Evolutionary conservation across 202 grass and related monocot species (phyloP), one percentile per base, ranked within the genome.

Genomic region (Panicum virgatum): DNA sequence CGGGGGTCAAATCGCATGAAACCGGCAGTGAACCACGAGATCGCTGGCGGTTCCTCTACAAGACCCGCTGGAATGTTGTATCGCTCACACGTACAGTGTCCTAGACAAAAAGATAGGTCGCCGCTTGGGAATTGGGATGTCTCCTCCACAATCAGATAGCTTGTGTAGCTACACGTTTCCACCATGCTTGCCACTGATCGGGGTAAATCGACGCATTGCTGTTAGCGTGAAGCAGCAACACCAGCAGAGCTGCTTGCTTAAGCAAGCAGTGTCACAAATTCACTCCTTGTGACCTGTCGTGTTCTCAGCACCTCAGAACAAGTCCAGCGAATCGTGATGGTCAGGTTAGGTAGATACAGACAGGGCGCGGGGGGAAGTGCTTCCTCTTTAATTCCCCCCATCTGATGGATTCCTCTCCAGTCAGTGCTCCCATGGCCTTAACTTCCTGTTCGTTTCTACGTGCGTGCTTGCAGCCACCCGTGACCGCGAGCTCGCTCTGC

Each of bases 381-480:
- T 74, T 36, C n/a, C 59, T 34, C 20, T 26, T 12, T 58, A 9
- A 61, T 73, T 19, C 25, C 30, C 42, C 18, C 11, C 53, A 12
- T 70, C 73, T 42, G 53, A 42, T 62, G 29, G 53, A 51, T 52
- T 52, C 54, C 43, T 52, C 32, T 5, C 42, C 12, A 54, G 79
- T 47, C 46, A 65, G 68, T 29, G 61, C 2, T 40, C 19, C 39
- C 4, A 18, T 61, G 70, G 70, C 30, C 50, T 29, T 66, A 42
- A 26, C 34, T 58, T 47, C 59, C 69, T 66, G 67, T 22, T 69
- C 3, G 69, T 39, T 81, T 42, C 69, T 52, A 23, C 7, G 40
- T 81, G 77, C 61, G 39, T 22, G 39, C 66, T 73, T 67, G 77
- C 69, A 23, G 39, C 77, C 40, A 12, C 34, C 53, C 70, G 81